Evolutionary conservation across 1,284 basidiomycete species (phyloP).

Genomic region (Fistulina hepatica): DNA sequence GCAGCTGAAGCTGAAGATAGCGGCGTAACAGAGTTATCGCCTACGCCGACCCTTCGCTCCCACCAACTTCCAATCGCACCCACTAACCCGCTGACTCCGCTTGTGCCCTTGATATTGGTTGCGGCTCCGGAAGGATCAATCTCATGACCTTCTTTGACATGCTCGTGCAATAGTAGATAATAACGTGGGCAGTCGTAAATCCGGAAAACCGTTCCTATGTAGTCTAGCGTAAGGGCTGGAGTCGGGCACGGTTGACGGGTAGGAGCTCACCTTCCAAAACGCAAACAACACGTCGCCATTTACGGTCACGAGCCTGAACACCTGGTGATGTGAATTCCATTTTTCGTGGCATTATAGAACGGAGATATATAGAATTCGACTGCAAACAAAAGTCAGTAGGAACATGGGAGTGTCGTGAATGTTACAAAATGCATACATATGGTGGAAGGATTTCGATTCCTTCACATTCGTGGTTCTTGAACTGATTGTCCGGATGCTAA

Average conservation of each 20-base stretch:
- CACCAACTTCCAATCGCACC: constrained; percentile 57
- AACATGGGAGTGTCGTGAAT: too few species aligned
- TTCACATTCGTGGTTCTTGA: constrained; percentile 46
- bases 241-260: too few species aligned
- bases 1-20: too few species aligned
- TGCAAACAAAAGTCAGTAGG: too few species aligned
- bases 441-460: constrained; percentile 71
- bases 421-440: too few species aligned
- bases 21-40: constrained; percentile 35
- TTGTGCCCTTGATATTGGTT: too few species aligned
- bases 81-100: constrained; percentile 34
- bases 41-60: constrained; percentile 62
- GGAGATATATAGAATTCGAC: constrained; percentile 77
- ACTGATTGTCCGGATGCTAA: constrained; percentile 1
- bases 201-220: constrained; percentile 77
- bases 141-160: too few species aligned
- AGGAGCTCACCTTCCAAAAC: constrained; percentile 93
- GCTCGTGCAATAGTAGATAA: too few species aligned
- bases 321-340: constrained; percentile 87
- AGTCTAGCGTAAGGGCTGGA: too few species aligned
- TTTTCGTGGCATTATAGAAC: constrained; percentile 83
- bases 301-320: constrained; percentile 79
- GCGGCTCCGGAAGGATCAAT: too few species aligned
- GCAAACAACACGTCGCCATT: constrained; percentile 84
- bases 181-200: constrained; percentile 68